Evolutionary conservation across 257 asterid species (phyloP).

Genomic region (Solanum megistacrolobum): DNA sequence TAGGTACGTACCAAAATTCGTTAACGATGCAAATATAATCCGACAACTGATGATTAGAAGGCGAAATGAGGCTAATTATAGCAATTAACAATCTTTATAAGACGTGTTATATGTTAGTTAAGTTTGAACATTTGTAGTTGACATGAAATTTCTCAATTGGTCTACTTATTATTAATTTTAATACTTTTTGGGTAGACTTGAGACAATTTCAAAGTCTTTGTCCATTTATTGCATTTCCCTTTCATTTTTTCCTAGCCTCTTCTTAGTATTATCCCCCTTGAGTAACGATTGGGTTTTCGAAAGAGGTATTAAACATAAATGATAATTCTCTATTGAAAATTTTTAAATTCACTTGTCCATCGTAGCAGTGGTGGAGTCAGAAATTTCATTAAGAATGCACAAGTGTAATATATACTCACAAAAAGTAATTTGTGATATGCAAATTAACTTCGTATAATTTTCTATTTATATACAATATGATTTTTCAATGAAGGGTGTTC

Average conservation of each 20-base stretch:
- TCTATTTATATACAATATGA: not conserved
- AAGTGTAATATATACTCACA: not conserved
- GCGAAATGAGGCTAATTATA: not conserved
- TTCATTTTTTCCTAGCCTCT: not conserved
- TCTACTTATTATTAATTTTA: not conserved
- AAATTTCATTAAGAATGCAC: not conserved
- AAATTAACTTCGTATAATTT: no score
- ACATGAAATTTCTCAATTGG: not conserved
- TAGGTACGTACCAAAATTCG: not conserved
- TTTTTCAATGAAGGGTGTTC: not conserved
- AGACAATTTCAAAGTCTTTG: not conserved
- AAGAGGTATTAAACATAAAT: not conserved
- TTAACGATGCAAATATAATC: not conserved
- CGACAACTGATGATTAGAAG: not conserved
- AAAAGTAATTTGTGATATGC: not conserved
- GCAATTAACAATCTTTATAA: not conserved
- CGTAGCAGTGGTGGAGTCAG: no score
- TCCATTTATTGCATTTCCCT: not conserved
- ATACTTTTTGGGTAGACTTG: not conserved
- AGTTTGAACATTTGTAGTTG: not conserved
- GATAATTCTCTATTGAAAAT: not conserved
- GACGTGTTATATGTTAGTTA: not conserved
- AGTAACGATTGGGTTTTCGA: not conserved
- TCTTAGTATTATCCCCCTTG: not conserved
- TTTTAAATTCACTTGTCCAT: not conserved